Conservation (phyloP, 306 rosid species). For the Prinsepia uniflora region DNA sequence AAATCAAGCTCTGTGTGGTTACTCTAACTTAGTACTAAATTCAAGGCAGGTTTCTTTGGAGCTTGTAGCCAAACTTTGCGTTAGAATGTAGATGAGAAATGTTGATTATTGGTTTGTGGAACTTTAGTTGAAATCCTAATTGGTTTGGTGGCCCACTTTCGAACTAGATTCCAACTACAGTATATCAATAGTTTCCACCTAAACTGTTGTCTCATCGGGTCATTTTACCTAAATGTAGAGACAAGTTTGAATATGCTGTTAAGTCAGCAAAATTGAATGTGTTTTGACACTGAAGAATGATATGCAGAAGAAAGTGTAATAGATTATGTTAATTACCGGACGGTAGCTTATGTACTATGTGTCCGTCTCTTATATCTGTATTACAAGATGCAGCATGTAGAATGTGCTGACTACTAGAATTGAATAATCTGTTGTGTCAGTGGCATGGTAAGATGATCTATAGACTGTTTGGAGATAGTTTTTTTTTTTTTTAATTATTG, state of each 20-base stretch:
- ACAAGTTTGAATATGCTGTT: not conserved
- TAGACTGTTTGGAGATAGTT: not conserved
- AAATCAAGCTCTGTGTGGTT: not conserved
- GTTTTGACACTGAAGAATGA: not conserved
- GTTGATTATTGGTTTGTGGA: not conserved
- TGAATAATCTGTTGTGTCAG: not conserved
- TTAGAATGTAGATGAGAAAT: not conserved
- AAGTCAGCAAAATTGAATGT: not conserved
- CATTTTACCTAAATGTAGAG: not conserved
- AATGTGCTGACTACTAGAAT: not conserved
- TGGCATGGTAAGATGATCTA: too few relatives aligned
- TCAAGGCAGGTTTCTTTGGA: not conserved
- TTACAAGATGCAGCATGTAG: not conserved
- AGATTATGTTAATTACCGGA: not conserved
- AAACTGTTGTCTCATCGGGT: not conserved
- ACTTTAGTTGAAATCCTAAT: not conserved
- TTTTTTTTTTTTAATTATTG: not conserved
- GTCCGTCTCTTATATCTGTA: not conserved
- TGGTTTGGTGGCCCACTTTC: not conserved
- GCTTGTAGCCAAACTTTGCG: not conserved
- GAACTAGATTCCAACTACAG: not conserved
- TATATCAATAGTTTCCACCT: not conserved
- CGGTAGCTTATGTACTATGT: not conserved
- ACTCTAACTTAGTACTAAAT: not conserved
- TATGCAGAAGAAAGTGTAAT: not conserved